Evolutionary conservation across 768 basidiomycete species (phyloP).

Genomic region (Russula abietina): DNA sequence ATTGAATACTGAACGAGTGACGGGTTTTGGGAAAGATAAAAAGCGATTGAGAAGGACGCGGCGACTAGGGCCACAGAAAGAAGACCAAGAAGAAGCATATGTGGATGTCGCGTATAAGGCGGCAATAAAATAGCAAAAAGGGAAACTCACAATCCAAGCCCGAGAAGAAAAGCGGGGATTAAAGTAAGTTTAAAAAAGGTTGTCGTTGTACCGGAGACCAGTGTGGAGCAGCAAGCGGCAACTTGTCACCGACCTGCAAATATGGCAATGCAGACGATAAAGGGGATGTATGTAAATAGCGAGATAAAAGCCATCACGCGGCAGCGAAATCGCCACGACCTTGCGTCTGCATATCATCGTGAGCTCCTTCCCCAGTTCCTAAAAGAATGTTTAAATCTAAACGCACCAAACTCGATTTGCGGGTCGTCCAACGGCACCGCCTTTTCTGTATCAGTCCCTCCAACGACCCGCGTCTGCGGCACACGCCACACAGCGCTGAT

Average conservation of each 20-base stretch:
- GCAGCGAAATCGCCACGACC: slow-evolving; percentile 68
- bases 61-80: neutral
- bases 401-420: slow-evolving; percentile 68
- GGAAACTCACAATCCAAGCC: slow-evolving; percentile 12
- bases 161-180: neutral
- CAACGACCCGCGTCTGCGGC: slow-evolving; percentile 58
- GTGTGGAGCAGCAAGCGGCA: neutral
- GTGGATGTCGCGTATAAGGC: neutral
- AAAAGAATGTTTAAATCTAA: neutral
- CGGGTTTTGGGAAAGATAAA: neutral
- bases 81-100: slow-evolving; percentile 2
- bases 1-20: neutral
- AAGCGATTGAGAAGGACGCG: neutral
- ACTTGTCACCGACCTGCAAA: slow-evolving; percentile 36
- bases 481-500: slow-evolving; percentile 53
- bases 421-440: slow-evolving; percentile 71
- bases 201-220: neutral
- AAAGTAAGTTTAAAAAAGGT: neutral
- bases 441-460: slow-evolving; percentile 53
- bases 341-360: slow-evolving; percentile 47
- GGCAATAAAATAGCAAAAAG: neutral
- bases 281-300: slow-evolving; percentile 70
- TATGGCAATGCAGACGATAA: slow-evolving; percentile 66
- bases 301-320: slow-evolving; percentile 65
- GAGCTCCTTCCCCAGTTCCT: neutral